phyloP scores from a whole-genome alignment of 331 rosid species.

The Ulmus americana region DNA sequence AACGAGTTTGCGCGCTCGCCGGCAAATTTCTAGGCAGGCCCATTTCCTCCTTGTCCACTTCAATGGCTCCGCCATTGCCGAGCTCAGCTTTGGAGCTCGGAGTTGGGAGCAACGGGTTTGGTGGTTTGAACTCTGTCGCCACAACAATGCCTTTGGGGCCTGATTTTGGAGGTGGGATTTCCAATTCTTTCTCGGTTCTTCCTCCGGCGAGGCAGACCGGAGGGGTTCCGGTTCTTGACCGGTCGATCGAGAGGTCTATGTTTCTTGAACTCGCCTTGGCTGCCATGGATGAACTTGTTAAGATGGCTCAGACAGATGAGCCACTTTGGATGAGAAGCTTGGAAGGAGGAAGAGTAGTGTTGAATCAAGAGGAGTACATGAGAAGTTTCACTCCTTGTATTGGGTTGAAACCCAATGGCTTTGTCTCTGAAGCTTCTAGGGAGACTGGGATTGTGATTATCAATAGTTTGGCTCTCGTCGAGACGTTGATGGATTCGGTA shows the following conservation, averaged over 20 bases:
- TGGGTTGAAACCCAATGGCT: conserved; percentile 73
- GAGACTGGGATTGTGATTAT: conserved; percentile 85
- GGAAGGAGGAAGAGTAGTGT: conserved; percentile 63
- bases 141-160: conserved; percentile 61
- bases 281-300: conserved; percentile 88
- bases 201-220: conserved; percentile 23
- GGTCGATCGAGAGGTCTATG: conserved; percentile 75
- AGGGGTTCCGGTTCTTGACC: conserved; percentile 30
- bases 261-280: conserved; percentile 79
- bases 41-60: conserved; percentile 36
- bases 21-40: conserved; percentile 87
- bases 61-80: conserved; percentile 56
- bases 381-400: conserved; percentile 65
- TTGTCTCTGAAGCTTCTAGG: conserved; percentile 73
- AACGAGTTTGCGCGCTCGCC: conserved; percentile 72
- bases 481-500: conserved; percentile 92
- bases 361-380: conserved; percentile 70
- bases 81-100: conserved; percentile 85
- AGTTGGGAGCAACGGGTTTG: conserved; percentile 78
- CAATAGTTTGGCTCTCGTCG: conserved; percentile 83
- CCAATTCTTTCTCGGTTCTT: conserved; percentile 39
- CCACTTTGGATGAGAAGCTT: conserved; percentile 73
- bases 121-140: conserved; percentile 40
- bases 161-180: conserved; percentile 51
- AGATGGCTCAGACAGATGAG: conserved; percentile 71